Percentiles rank a stretch among this genome's conserved stretches.
These are phyloP conservation scores for Linderniella brevidens DNA, from an alignment of 257 asterid species.

Conservation along the genomic window DNA sequence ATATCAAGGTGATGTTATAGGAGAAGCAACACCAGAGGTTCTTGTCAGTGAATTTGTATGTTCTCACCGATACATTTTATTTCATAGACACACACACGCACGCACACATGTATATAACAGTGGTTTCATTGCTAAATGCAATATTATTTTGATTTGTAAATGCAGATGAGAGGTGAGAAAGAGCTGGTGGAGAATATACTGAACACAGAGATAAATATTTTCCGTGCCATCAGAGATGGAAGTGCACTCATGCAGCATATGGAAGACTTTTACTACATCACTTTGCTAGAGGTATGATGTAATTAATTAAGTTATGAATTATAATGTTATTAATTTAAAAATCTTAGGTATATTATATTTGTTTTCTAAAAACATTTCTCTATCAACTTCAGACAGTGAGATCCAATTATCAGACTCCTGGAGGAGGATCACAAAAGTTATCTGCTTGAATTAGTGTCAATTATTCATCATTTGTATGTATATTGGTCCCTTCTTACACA, in stretches of 20 bases:
- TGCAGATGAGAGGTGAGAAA: constrained; percentile 90
- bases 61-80: constrained; percentile 2
- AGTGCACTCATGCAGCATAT: constrained; percentile 98
- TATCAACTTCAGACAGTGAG: constrained; percentile 44
- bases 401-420: constrained; percentile 40
- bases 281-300: constrained; percentile 62
- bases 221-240: constrained; percentile 90
- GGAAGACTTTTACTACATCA: constrained; percentile 91
- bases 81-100: not conserved
- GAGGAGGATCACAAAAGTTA: constrained; percentile 27
- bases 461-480: no score
- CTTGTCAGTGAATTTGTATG: constrained; percentile 87
- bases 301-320: not conserved
- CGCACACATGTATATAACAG: no score
- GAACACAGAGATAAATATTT: constrained; percentile 85
- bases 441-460: no score
- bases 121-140: no score
- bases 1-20: constrained; percentile 73
- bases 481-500: no score
- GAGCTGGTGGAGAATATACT: constrained; percentile 81
- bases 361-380: not conserved
- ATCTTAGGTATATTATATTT: not conserved
- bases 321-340: not conserved
- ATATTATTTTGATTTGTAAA: not conserved
- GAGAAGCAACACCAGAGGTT: constrained; percentile 91